Conservation (phyloP, 2,329 filamentous ascomycete species). For the Exutisphaerella laricina region DNA sequence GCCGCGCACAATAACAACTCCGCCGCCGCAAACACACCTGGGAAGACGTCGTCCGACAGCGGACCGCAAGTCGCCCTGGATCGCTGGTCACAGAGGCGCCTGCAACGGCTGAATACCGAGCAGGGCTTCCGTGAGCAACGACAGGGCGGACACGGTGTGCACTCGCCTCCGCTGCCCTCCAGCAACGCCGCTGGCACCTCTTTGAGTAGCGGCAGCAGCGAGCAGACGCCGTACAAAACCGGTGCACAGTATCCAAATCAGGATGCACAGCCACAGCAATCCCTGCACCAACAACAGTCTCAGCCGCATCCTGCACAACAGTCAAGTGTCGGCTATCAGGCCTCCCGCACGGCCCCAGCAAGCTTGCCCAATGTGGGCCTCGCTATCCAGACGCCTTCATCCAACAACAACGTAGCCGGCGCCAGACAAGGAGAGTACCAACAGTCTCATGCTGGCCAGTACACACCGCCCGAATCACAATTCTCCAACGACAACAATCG, state of each 20-base stretch:
- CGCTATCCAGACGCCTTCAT: conserved; percentile 23
- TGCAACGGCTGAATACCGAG: conserved; percentile 37
- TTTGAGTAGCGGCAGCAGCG: conserved; percentile 13
- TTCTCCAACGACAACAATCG: conserved; percentile 22
- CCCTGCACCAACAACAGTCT: conserved; percentile 27
- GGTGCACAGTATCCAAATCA: conserved; percentile 14
- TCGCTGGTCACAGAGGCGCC: conserved; percentile 34
- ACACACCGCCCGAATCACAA: conserved; percentile 20
- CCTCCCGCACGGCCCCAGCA: conserved; percentile 19
- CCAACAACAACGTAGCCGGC: conserved; percentile 14
- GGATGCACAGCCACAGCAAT: conserved; percentile 27
- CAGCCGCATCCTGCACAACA: conserved; percentile 27
- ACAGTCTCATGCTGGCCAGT: conserved; percentile 19
- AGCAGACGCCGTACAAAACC: conserved; percentile 14
- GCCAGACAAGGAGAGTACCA: conserved; percentile 8
- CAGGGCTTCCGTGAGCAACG: conserved; percentile 36
- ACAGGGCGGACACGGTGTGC: conserved; percentile 27
- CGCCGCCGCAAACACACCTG: conserved; percentile 17
- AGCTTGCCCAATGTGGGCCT: conserved; percentile 23
- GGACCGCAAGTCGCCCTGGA: conserved; percentile 29
- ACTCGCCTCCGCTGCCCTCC: conserved; percentile 14
- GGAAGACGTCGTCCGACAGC: conserved; percentile 33
- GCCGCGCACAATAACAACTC: conserved; percentile 10
- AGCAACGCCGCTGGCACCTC: conserved; percentile 12
- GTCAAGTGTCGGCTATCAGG: conserved; percentile 20